Evolutionary conservation across 2,329 filamentous ascomycete genomes (phyloP).

Genomic region (Madurella fahalii): DNA sequence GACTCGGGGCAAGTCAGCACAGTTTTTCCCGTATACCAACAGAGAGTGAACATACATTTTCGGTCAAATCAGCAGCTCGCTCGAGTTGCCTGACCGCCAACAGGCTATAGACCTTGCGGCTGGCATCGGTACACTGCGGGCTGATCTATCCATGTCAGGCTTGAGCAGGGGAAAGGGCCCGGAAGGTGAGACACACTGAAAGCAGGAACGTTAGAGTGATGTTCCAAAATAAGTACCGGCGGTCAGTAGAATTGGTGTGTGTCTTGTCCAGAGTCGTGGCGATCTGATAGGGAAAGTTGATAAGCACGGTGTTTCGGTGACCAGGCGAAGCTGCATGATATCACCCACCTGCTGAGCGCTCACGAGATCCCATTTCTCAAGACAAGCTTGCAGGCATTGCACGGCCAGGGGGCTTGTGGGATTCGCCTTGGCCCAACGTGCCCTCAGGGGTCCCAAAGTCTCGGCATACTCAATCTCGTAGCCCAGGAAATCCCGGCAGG

Average conservation of each 20-base stretch:
- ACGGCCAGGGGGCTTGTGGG: slow-evolving; percentile 41
- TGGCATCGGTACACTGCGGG: slow-evolving; percentile 44
- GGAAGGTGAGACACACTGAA: slow-evolving; percentile 39
- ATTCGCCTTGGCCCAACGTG: slow-evolving; percentile 50
- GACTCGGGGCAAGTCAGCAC: slow-evolving; percentile 13
- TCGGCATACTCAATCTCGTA: slow-evolving; percentile 40
- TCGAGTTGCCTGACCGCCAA: slow-evolving; percentile 50
- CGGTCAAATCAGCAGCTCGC: slow-evolving; percentile 43
- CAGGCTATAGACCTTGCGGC: slow-evolving; percentile 49
- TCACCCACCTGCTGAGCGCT: slow-evolving; percentile 51
- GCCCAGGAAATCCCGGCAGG: slow-evolving; percentile 37
- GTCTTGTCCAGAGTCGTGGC: slow-evolving; percentile 50
- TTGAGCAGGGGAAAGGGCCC: no score
- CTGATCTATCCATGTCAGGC: slow-evolving; percentile 38
- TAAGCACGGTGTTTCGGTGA: background rate
- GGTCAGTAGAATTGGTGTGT: slow-evolving; percentile 44
- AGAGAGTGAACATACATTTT: slow-evolving; percentile 36
- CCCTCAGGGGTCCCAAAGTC: slow-evolving; percentile 48
- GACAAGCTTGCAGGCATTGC: slow-evolving; percentile 49
- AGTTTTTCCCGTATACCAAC: background rate
- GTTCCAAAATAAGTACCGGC: slow-evolving; percentile 51
- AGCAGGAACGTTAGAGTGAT: slow-evolving; percentile 51
- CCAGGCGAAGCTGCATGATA: background rate
- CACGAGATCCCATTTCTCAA: slow-evolving; percentile 52
- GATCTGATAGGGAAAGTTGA: slow-evolving; percentile 38